Conservation (phyloP, 345 rosid genomes). For the Abelmoschus esculentus region DNA sequence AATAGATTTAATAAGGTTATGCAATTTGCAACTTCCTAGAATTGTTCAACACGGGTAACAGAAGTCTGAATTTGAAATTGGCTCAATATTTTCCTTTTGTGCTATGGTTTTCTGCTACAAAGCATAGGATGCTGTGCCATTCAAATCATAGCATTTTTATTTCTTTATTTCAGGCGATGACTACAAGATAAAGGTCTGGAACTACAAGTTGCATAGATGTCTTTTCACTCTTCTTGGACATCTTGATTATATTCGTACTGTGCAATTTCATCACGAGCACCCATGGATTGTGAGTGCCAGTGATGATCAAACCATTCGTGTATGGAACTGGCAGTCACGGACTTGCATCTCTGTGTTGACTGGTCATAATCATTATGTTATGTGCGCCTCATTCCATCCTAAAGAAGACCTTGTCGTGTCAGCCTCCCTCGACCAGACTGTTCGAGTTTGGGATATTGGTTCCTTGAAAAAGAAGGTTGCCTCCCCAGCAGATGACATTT, state of each 20-base stretch:
- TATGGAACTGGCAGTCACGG: constrained; percentile 99
- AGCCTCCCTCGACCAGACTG: constrained; percentile 93
- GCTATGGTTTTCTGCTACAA: not conserved
- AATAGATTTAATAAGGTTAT: not conserved
- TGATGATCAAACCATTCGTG: constrained; percentile 94
- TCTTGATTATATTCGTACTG: constrained; percentile 94
- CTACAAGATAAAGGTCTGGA: constrained; percentile 98
- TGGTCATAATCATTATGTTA: constrained; percentile 96
- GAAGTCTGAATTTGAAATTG: not conserved
- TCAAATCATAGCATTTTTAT: not conserved
- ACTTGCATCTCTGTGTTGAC: constrained; percentile 92
- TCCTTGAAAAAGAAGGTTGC: constrained; percentile 79
- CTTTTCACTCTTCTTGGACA: constrained; percentile 95
- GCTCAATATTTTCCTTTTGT: not conserved
- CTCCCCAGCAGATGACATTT: constrained; percentile 85
- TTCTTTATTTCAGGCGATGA: constrained; percentile 65
- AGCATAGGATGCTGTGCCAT: not conserved
- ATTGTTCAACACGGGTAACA: not conserved
- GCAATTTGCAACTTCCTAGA: not conserved
- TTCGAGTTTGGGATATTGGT: constrained; percentile 97
- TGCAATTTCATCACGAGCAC: constrained; percentile 91
- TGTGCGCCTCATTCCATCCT: constrained; percentile 97
- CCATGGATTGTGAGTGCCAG: constrained; percentile 99
- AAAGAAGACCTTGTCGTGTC: constrained; percentile 97
- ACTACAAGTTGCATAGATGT: constrained; percentile 82